Conservation (phyloP, 495 filamentous ascomycete genomes). For the Lepidopterella palustris region DNA sequence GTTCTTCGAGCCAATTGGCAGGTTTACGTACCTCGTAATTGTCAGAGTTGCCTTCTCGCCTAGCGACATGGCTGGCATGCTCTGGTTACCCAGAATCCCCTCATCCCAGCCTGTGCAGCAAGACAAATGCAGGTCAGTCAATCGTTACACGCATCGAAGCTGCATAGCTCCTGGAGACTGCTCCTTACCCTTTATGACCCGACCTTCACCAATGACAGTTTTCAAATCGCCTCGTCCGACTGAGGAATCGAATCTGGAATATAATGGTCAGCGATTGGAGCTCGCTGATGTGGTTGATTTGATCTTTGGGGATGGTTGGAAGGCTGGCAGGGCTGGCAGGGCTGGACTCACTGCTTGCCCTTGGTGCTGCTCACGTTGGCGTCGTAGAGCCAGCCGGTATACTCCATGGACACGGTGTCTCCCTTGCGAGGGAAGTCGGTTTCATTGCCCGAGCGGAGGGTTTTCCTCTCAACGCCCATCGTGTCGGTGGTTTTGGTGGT, state of each 20-base stretch:
- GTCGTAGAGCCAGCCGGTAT: slow-evolving; percentile 29
- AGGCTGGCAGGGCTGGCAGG: neutral
- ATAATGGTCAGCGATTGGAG: neutral
- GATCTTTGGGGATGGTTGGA: neutral
- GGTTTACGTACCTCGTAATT: slow-evolving; percentile 29
- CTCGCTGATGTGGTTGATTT: neutral
- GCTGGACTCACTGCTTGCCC: slow-evolving; percentile 13
- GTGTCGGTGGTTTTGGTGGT: neutral
- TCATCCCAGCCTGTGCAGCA: slow-evolving; percentile 31
- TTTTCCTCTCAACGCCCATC: slow-evolving; percentile 27
- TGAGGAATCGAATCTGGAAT: slow-evolving; percentile 29
- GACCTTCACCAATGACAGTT: slow-evolving; percentile 24
- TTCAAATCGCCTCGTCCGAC: slow-evolving; percentile 24
- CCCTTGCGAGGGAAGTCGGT: slow-evolving; percentile 21
- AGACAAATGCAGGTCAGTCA: slow-evolving; percentile 7
- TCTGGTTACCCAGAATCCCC: slow-evolving; percentile 23
- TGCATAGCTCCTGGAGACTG: neutral
- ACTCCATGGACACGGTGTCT: slow-evolving; percentile 27
- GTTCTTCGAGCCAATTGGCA: too few species aligned
- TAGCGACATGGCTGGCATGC: slow-evolving; percentile 22
- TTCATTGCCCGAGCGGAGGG: slow-evolving; percentile 22
- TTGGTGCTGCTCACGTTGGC: slow-evolving; percentile 8
- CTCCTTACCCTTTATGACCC: slow-evolving; percentile 27
- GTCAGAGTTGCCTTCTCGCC: slow-evolving; percentile 30
- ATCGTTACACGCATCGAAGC: slow-evolving; percentile 2